Conservation (phyloP, 108 stramenopile genomes). For the Cyclotella atomus region DNA sequence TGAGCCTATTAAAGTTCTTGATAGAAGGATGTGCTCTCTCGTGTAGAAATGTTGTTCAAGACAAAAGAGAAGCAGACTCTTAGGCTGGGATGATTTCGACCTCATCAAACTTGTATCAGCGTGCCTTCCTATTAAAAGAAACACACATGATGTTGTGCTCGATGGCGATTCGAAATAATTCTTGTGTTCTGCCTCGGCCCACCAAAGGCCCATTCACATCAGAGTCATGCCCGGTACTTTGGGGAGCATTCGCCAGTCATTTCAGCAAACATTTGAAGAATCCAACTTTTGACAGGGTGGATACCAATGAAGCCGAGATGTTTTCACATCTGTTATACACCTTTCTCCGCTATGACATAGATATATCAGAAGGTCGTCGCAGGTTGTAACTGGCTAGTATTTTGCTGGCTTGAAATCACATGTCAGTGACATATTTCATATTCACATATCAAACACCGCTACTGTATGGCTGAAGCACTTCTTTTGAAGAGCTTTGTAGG, state of each 20-base stretch:
- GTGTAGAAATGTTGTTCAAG: too few species aligned
- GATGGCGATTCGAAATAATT: too few species aligned
- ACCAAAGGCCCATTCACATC: background rate
- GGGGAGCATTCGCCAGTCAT: background rate
- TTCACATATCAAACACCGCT: too few species aligned
- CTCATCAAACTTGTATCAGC: background rate
- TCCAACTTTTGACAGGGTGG: constrained; percentile 4
- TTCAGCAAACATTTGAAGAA: background rate
- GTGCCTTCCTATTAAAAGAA: constrained; percentile 1
- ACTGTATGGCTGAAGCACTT: too few species aligned
- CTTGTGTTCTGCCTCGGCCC: too few species aligned
- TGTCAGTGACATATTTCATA: too few species aligned
- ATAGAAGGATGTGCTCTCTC: too few species aligned
- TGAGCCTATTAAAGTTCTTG: too few species aligned
- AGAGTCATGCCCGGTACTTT: background rate
- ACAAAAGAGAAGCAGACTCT: too few species aligned
- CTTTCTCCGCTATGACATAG: background rate
- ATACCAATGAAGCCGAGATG: background rate
- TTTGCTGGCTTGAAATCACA: too few species aligned
- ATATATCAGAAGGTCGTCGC: background rate
- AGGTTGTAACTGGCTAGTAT: background rate
- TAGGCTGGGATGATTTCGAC: too few species aligned
- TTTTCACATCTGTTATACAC: constrained; percentile 1
- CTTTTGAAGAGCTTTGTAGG: background rate
- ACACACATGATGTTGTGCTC: too few species aligned